These are phyloP conservation scores for Tephrocybe sp. DNA, from an alignment of 768 basidiomycete species.

Conservation along the genomic window DNA sequence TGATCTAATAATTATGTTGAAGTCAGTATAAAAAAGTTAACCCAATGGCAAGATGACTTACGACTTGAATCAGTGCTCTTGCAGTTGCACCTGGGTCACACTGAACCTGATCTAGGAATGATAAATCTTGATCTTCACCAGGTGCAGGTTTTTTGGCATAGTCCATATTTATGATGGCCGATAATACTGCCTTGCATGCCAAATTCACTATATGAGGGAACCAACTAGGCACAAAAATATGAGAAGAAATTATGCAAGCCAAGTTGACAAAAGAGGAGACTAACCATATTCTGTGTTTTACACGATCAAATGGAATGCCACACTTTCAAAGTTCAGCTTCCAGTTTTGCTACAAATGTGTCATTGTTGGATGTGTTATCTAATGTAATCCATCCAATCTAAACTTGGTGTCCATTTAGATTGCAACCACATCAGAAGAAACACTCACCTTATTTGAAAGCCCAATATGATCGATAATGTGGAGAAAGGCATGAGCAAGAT, in stretches of 20 bases:
- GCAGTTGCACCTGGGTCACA: slow-evolving; percentile 21
- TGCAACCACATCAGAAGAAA: too few species aligned
- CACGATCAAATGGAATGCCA: slow-evolving; percentile 21
- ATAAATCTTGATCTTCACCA: too few species aligned
- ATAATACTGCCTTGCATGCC: slow-evolving; percentile 29
- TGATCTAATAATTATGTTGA: slow-evolving; percentile 20
- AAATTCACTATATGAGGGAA: slow-evolving; percentile 34
- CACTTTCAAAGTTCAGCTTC: slow-evolving; percentile 17
- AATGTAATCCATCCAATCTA: slow-evolving; percentile 39
- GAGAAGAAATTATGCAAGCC: background rate
- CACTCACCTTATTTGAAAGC: too few species aligned
- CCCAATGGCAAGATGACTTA: too few species aligned
- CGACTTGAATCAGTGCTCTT: slow-evolving; percentile 21
- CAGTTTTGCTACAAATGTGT: slow-evolving; percentile 27
- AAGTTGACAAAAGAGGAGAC: slow-evolving; percentile 5
- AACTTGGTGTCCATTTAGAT: too few species aligned
- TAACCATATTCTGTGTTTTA: slow-evolving; percentile 25
- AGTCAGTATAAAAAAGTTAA: slow-evolving; percentile 1
- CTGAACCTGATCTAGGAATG: too few species aligned
- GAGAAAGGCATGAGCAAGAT: slow-evolving; percentile 34
- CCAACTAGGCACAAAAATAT: slow-evolving; percentile 20
- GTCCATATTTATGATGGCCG: too few species aligned
- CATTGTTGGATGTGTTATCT: slow-evolving; percentile 35
- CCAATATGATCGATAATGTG: slow-evolving; percentile 26
- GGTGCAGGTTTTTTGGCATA: slow-evolving; percentile 18